Percentiles rank a stretch among this genome's conserved stretches.
Conservation (phyloP, 2,329 filamentous ascomycete genomes). For the Penicillium sp. region DNA sequence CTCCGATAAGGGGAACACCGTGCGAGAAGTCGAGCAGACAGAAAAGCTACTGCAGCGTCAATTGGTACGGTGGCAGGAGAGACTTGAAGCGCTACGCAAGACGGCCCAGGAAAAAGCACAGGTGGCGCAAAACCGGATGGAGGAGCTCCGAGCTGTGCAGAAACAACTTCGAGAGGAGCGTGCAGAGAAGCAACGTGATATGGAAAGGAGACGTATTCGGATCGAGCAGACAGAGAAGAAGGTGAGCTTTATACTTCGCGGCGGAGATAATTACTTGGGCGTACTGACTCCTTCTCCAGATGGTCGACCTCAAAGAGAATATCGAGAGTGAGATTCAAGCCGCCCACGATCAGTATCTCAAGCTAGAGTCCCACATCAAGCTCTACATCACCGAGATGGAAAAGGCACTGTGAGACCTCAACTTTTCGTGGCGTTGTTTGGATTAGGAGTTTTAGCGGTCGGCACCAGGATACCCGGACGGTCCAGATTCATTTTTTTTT, state of each 20-base stretch:
- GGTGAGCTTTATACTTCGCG: constrained; percentile 55
- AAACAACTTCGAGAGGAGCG: constrained; percentile 81
- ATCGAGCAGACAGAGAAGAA: constrained; percentile 99
- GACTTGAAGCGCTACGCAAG: constrained; percentile 80
- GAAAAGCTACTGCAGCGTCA: constrained; percentile 84
- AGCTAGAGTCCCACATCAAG: constrained; percentile 96
- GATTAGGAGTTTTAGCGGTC: constrained; percentile 42
- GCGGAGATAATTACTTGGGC: constrained; percentile 25
- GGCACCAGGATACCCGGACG: constrained; percentile 46
- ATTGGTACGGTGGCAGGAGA: constrained; percentile 80
- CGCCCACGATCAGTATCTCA: constrained; percentile 91
- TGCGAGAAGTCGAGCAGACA: constrained; percentile 86
- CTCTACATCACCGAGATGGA: constrained; percentile 99
- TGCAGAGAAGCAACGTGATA: constrained; percentile 83
- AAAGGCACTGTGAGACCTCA: constrained; percentile 66
- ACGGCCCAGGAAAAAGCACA: constrained; percentile 80
- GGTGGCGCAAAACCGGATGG: constrained; percentile 84
- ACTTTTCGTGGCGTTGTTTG: constrained; percentile 24
- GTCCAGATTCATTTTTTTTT: constrained; percentile 33
- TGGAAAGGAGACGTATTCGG: constrained; percentile 86
- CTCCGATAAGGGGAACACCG: constrained; percentile 83
- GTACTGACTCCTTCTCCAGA: constrained; percentile 58
- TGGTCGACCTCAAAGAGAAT: constrained; percentile 96
- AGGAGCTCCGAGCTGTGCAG: constrained; percentile 80
- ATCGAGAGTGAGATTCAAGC: constrained; percentile 92